A percentile compares a stretch with the other conserved stretches of the same genome.
phyloP scores from a whole-genome alignment of 495 filamentous ascomycete genomes.

The Penicillium soppii region DNA sequence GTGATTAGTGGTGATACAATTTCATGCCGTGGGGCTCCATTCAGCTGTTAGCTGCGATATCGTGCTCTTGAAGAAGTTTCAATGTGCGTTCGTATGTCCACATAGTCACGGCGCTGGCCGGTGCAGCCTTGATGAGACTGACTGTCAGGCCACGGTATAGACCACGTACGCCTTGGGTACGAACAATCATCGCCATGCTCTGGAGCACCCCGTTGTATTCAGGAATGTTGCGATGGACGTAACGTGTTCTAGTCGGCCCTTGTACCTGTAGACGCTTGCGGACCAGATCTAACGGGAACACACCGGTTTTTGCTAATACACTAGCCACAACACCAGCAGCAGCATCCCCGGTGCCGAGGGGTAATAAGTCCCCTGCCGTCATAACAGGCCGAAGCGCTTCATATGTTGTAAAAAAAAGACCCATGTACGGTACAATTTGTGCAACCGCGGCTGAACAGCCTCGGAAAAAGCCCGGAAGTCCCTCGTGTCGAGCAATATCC shows the following conservation, averaged over 20 bases:
- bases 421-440: conserved; percentile 96
- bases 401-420: conserved; percentile 88
- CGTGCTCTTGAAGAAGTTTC: conserved; percentile 52
- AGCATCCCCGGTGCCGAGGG: conserved; percentile 77
- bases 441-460: conserved; percentile 75
- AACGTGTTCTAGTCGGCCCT: conserved; percentile 74
- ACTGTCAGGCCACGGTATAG: conserved; percentile 87
- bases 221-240: conserved; percentile 86
- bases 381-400: conserved; percentile 63
- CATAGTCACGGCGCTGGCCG: conserved; percentile 93
- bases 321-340: conserved; percentile 76
- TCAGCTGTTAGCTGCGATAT: conserved; percentile 25
- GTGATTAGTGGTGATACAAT: not conserved
- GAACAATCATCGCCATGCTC: conserved; percentile 66
- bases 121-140: conserved; percentile 89
- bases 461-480: conserved; percentile 76
- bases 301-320: conserved; percentile 78
- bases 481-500: conserved; percentile 76
- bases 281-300: conserved; percentile 93
- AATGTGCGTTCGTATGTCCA: conserved; percentile 91
- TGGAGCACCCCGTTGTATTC: conserved; percentile 68
- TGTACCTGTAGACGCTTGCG: conserved; percentile 94
- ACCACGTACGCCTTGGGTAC: conserved; percentile 72
- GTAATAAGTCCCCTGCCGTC: conserved; percentile 50
- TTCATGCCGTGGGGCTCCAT: not conserved